Conservation (phyloP, 176 grass and related monocot species). For the Poa annua region DNA sequence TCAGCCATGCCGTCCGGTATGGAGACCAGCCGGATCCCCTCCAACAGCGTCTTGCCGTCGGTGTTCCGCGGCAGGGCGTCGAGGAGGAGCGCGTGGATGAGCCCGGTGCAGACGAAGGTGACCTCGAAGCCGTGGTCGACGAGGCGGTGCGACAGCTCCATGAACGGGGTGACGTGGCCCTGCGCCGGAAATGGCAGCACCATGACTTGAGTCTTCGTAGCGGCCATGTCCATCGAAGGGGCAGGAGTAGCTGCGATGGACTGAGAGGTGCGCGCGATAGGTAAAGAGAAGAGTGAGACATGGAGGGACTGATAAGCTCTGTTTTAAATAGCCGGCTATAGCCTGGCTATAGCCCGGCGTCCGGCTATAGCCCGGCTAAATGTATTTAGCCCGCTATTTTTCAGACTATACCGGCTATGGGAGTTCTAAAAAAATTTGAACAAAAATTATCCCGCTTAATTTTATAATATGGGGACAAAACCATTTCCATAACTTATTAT, state of each 20-base stretch:
- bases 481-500: too few species aligned
- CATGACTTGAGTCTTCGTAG: slow-evolving; percentile 43
- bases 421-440: too few species aligned
- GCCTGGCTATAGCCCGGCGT: too few species aligned
- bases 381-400: too few species aligned
- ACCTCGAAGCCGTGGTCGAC: slow-evolving; percentile 58
- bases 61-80: slow-evolving; percentile 7
- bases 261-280: not conserved
- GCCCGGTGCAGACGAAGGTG: slow-evolving; percentile 75
- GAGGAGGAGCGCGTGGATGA: slow-evolving; percentile 54
- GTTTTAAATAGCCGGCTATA: too few species aligned
- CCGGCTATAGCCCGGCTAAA: too few species aligned
- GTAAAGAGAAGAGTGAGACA: not conserved
- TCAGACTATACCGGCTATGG: too few species aligned
- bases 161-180: slow-evolving; percentile 70
- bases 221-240: slow-evolving; percentile 32
- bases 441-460: too few species aligned
- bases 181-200: slow-evolving; percentile 72
- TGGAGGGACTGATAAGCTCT: not conserved
- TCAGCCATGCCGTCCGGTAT: slow-evolving; percentile 69
- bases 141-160: slow-evolving; percentile 70
- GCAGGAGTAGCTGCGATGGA: not conserved
- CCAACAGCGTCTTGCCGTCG: not conserved
- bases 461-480: too few species aligned
- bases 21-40: slow-evolving; percentile 55